Evolutionary conservation across 1,284 basidiomycete species (phyloP).

Genomic region (Malassezia vespertilionis): DNA sequence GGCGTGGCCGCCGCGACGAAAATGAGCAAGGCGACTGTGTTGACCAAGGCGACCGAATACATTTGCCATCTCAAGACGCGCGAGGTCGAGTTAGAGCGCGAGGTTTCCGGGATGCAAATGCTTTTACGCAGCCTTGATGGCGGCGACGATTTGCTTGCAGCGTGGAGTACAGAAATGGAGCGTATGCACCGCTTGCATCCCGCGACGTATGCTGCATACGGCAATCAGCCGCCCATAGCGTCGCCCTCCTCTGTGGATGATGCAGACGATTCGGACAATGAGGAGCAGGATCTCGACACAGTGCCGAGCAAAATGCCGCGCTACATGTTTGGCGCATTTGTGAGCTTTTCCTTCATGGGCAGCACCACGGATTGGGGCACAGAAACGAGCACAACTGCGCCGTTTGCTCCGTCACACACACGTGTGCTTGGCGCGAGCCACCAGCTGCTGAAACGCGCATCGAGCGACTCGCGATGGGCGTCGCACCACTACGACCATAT

Average conservation of each 20-base stretch:
- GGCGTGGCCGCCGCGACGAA: constrained; percentile 45
- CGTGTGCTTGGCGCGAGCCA: constrained; percentile 35
- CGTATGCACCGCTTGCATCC: constrained; percentile 14
- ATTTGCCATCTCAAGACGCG: constrained; percentile 42
- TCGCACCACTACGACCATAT: constrained; percentile 28
- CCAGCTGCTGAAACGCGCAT: constrained; percentile 35
- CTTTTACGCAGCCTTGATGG: constrained; percentile 38
- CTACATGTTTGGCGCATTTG: constrained; percentile 41
- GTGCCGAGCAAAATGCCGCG: constrained; percentile 15
- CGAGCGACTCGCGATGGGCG: constrained; percentile 10
- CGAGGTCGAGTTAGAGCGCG: constrained; percentile 32
- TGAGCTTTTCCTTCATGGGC: constrained; percentile 36
- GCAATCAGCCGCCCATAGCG: constrained; percentile 18
- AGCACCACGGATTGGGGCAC: constrained; percentile 20
- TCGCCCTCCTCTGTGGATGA: constrained; percentile 17
- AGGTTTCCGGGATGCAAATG: constrained; percentile 35
- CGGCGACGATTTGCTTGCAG: constrained; percentile 40
- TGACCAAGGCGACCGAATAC: constrained; percentile 45
- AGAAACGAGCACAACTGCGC: constrained; percentile 2
- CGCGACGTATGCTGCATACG: constrained; percentile 1
- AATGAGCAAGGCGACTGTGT: constrained; percentile 45
- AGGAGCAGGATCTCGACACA: constrained; percentile 24
- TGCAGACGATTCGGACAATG: constrained; percentile 20
- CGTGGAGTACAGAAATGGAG: constrained; percentile 40
- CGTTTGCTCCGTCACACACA: constrained; percentile 15